Evolutionary conservation across 179 eudicot genomes (phyloP).

Genomic region (Beta lomatogona): DNA sequence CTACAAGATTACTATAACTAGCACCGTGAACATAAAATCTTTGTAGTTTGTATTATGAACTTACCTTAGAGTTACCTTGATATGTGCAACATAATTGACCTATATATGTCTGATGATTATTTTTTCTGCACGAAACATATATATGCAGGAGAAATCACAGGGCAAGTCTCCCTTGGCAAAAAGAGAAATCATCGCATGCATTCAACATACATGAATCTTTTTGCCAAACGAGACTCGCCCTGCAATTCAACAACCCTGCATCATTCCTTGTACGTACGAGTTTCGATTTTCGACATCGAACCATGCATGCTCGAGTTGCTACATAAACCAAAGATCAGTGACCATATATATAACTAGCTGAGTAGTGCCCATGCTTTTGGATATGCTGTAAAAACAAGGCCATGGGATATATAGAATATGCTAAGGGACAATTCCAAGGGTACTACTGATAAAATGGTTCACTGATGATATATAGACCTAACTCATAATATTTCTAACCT

Average conservation of each 20-base stretch:
- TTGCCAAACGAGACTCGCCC: constrained; percentile 36
- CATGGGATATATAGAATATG: background rate
- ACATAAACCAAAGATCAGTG: background rate
- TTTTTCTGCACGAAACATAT: background rate
- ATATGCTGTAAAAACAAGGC: background rate
- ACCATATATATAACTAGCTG: background rate
- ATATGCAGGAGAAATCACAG: constrained; percentile 34
- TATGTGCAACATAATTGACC: no score
- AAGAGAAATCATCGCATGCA: background rate
- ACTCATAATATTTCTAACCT: background rate
- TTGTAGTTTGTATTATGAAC: no score
- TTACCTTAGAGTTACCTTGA: no score
- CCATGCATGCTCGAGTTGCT: constrained; percentile 9
- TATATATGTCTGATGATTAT: background rate
- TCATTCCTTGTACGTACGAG: background rate
- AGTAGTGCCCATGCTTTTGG: background rate
- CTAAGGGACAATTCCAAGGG: background rate
- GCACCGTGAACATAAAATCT: no score
- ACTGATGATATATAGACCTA: background rate
- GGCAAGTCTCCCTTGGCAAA: constrained; percentile 48
- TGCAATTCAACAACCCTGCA: constrained; percentile 20
- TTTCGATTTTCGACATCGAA: background rate
- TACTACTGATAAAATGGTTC: background rate
- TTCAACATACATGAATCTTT: background rate
- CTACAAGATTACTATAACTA: no score